Evolutionary conservation across 1,284 basidiomycete genomes (phyloP), one percentile per base, ranked within the genome.

Genomic region (Pseudozyma sp.): DNA sequence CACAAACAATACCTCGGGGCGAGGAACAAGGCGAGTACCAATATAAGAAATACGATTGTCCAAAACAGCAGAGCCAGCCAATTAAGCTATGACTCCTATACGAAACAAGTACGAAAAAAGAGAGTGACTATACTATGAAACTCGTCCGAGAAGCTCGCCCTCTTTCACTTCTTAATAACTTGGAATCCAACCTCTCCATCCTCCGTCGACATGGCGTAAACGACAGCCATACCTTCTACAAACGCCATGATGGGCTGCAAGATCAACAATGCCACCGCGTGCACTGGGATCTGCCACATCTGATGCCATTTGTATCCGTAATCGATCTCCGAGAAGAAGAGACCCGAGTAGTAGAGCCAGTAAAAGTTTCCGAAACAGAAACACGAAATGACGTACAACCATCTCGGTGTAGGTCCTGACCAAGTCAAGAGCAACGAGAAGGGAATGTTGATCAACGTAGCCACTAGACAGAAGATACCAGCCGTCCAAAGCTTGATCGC

Each of bases 401-500:
- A 86, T 47, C 85, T 64, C 44, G 85, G 85, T 25, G 84, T 85
- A 5, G 63, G 62, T 16, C 66, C 74, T 6, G 59, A 66, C 63
- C 70, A 73, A 16, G 58, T 42, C 21, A 70, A 47, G 8, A 79
- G 59, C 54, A 81, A 51, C 49, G 79, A 81, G 65, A 86, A 85
- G 12, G 84, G 84, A 47, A 86, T 78, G 79, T 86, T 86, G 83
- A 86, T 79, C 71, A 86, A 70, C 42, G 86, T 86, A 5, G 84
- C 85, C 21, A 83, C 85, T 55, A 86, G 77, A 51, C 85, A 86
- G 59, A 86, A 86, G 52, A 86, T 85, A 66, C 86, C 86, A 52
- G 86, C 85, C 6, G 84, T 85, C 85, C 85, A 86, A 18, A 86
- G 61, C 77, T 86, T 86, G 81, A 86, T 85, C 47, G 86, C 86